Evolutionary conservation across 106 monocot species (phyloP).

Genomic region (Agapanthus africanus): DNA sequence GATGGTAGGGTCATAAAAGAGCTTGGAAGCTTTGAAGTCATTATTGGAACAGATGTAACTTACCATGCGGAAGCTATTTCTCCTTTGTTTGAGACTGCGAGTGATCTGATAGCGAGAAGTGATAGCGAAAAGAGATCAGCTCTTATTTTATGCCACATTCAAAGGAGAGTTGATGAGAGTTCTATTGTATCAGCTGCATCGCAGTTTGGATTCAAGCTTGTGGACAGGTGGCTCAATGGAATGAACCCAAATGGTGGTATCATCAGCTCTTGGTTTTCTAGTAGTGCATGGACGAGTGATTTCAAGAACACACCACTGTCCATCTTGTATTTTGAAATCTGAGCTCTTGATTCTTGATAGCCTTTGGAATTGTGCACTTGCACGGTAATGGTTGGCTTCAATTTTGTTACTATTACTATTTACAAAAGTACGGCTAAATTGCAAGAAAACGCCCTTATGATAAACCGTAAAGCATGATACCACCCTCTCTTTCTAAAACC

Average conservation of each 20-base stretch:
- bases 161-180: conserved; percentile 70
- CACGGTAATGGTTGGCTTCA: too few species aligned
- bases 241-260: conserved; percentile 38
- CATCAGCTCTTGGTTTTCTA: conserved; percentile 67
- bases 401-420: too few species aligned
- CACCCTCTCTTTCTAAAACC: too few species aligned
- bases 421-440: too few species aligned
- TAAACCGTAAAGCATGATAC: too few species aligned
- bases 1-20: conserved; percentile 39
- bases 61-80: conserved; percentile 59
- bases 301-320: conserved; percentile 37
- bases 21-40: conserved; percentile 62
- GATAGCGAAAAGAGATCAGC: conserved; percentile 19
- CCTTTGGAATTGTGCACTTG: too few species aligned
- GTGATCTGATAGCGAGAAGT: conserved; percentile 32
- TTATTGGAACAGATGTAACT: conserved; percentile 86
- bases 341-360: too few species aligned
- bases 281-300: conserved; percentile 12
- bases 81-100: conserved; percentile 81
- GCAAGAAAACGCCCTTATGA: too few species aligned
- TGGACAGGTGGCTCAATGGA: conserved; percentile 64
- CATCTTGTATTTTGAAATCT: conserved; percentile 22
- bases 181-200: conserved; percentile 50
- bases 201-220: conserved; percentile 48
- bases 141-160: conserved; percentile 78